Base-by-base conservation (phyloP, 192 early-diverging fungal species). In the Coemansia sp. region DNA sequence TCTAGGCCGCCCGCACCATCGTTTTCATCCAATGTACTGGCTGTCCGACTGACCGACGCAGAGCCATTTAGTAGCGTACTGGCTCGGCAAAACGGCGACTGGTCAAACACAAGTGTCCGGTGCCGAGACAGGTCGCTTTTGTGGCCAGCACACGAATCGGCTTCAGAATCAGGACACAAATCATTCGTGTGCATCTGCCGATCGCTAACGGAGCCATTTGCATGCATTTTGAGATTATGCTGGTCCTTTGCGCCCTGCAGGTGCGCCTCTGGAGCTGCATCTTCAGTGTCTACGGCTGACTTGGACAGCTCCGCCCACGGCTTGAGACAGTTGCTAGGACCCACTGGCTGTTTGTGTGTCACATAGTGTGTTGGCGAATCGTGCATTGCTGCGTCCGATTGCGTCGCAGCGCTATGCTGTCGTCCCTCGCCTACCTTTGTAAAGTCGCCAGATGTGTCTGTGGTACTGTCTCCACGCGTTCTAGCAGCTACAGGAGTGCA, bases 61-160 rank as follows among this genome's bases (percentile, higher is more conserved):
- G 63, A 38, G 4, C 17, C 44, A 1, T n/a, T 47, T 1, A 74
- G 50, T 5, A 80, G 66, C 50, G 59, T 36, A 31, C 72, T 71
- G 12, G 68, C 25, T 8, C 65, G 53, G 21, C 74, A 44, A 18
- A 74, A 68, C n/a, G 77, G 71, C 23, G 77, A 74, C 50, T 50
- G 61, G 56, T 74, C 72, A 37, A 79, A 79, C 15, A 79, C 61
- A 40, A 79, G 48, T 4, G 77, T 79, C 20, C 71, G 77, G 31
- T 79, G 77, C 26, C 77, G 49, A 3, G 65, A 58, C 46, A 60
- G 18, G 26, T 71, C 70, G 31, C 37, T 60, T 2, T 48, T n/a
- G 14, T 54, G 61, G 7, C 25, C 51, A 17, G 20, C 20, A 23
- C 47, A 57, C 17, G 17, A 18, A 36, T 58, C 59, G 21, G 44